Evolutionary conservation across 164 flowering plant species (phyloP).

Genomic region (Annona squamosa): DNA sequence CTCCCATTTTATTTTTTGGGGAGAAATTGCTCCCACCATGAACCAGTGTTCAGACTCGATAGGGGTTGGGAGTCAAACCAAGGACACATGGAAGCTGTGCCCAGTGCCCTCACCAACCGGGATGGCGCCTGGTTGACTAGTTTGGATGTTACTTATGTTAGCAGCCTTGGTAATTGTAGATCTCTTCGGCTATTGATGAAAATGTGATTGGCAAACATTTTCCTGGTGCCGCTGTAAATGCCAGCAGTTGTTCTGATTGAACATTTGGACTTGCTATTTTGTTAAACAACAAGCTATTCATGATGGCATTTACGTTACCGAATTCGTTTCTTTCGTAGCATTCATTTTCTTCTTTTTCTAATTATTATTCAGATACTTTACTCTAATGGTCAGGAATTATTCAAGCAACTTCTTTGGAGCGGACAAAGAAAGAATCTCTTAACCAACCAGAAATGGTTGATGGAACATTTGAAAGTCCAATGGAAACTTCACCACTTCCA

Average conservation of each 20-base stretch:
- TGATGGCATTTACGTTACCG: not conserved
- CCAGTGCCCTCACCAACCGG: no score
- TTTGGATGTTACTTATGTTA: not conserved
- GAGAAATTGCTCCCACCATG: no score
- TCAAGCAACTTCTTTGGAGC: slow-evolving; percentile 88
- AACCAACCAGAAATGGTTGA: slow-evolving; percentile 37
- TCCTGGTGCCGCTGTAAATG: not conserved
- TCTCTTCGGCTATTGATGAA: not conserved
- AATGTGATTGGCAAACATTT: not conserved
- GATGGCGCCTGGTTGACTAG: not conserved
- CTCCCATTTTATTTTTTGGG: no score
- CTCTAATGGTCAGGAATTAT: slow-evolving; percentile 51
- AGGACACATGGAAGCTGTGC: no score
- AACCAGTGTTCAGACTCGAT: no score
- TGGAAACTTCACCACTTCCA: slow-evolving; percentile 59
- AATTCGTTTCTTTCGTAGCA: not conserved
- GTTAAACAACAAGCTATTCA: not conserved
- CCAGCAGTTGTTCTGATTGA: not conserved
- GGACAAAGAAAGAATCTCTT: slow-evolving; percentile 40
- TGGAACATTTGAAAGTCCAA: slow-evolving; percentile 41
- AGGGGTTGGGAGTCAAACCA: no score
- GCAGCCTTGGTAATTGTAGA: not conserved
- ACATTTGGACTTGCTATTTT: not conserved
- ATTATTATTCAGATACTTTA: not conserved
- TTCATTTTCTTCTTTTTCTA: not conserved